A percentile compares a stretch with the other conserved stretches of the same genome.
These are phyloP conservation scores for Colletotrichum filicis DNA, from an alignment of 2,329 filamentous ascomycete genomes.

Conservation along the genomic window DNA sequence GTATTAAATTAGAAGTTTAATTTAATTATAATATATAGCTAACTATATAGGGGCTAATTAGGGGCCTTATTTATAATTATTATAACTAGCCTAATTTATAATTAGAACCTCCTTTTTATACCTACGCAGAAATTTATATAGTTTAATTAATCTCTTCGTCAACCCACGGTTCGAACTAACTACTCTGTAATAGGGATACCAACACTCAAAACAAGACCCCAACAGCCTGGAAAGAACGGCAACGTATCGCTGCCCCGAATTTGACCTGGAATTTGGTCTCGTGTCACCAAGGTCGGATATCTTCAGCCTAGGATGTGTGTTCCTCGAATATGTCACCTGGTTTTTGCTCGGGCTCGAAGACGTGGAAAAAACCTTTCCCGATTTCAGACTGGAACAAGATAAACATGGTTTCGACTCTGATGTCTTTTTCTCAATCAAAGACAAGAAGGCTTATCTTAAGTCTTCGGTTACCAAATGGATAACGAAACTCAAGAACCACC, in stretches of 20 bases:
- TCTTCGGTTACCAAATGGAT: constrained; percentile 12
- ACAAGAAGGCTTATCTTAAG: constrained; percentile 5
- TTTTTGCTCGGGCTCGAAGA: constrained; percentile 39
- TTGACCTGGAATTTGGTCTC: constrained; percentile 37
- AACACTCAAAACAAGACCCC: constrained; percentile 17
- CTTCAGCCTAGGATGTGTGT: constrained; percentile 49
- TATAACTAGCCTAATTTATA: too few species aligned
- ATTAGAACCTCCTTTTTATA: too few species aligned
- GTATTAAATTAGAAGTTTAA: too few species aligned
- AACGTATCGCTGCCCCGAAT: constrained; percentile 54
- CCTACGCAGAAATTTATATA: too few species aligned
- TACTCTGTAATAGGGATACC: too few species aligned
- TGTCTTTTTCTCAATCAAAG: constrained; percentile 7
- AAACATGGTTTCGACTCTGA: constrained; percentile 17
- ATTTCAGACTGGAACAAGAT: constrained; percentile 10
- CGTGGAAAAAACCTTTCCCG: constrained; percentile 32
- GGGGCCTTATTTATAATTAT: too few species aligned
- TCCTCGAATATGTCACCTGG: constrained; percentile 50
- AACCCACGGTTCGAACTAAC: too few species aligned
- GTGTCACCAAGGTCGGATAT: constrained; percentile 44
- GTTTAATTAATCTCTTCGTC: too few species aligned
- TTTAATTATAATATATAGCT: too few species aligned
- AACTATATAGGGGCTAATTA: too few species aligned
- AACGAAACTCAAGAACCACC: neutral
- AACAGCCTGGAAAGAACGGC: constrained; percentile 34